These are phyloP conservation scores for Pythium dissotocum DNA, from an alignment of 352 stramenopile species.

Conservation along the genomic window DNA sequence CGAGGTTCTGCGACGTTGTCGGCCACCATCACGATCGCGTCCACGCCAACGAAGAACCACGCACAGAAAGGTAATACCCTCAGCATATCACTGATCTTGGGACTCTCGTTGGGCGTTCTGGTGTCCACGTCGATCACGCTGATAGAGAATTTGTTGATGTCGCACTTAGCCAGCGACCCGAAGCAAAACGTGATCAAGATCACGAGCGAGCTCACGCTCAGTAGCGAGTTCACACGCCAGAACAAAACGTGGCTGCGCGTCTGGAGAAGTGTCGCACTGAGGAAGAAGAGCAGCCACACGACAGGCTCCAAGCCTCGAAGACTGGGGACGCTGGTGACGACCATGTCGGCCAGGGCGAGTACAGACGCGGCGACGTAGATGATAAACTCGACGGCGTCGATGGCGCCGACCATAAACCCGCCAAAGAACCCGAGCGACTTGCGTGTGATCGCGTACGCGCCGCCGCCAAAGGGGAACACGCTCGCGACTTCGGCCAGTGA, in stretches of 20 bases:
- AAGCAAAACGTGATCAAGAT: conserved; percentile 27
- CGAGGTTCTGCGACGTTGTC: conserved; percentile 17
- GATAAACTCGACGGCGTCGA: conserved; percentile 34
- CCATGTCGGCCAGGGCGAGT: conserved; percentile 27
- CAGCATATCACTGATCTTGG: conserved; percentile 17
- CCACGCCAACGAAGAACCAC: conserved; percentile 33
- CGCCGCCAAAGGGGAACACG: conserved; percentile 31
- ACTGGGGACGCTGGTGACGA: conserved; percentile 8
- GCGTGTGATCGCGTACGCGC: conserved; percentile 30
- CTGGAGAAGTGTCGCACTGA: conserved; percentile 14
- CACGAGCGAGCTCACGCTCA: conserved; percentile 17
- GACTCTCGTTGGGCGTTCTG: neutral
- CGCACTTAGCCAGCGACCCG: conserved; percentile 16
- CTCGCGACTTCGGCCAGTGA: conserved; percentile 32
- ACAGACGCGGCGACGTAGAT: conserved; percentile 29
- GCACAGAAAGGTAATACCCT: conserved; percentile 22
- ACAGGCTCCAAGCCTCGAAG: conserved; percentile 12
- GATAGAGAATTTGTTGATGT: conserved; percentile 6
- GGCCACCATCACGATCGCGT: conserved; percentile 27
- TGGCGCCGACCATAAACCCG: conserved; percentile 26
- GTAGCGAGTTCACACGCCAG: conserved; percentile 23
- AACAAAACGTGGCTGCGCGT: conserved; percentile 13
- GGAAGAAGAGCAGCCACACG: conserved; percentile 20
- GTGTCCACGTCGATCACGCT: conserved; percentile 6
- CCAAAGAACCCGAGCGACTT: conserved; percentile 31